phyloP scores from a whole-genome alignment of 176 grass and related monocot genomes.

The Phragmites australis region DNA sequence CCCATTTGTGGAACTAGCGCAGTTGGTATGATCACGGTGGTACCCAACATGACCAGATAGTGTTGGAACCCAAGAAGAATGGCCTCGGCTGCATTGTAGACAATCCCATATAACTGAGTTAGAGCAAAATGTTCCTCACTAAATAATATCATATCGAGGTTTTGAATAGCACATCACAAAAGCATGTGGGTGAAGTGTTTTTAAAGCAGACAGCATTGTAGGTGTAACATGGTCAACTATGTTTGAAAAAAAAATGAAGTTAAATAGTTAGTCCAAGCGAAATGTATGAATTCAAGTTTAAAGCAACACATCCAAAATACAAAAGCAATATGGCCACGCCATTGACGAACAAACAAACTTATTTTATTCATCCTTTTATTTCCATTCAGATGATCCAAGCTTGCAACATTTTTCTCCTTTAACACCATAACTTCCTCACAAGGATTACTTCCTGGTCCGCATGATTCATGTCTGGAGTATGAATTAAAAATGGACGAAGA shows the following conservation, averaged over 20 bases:
- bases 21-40: conserved; percentile 97
- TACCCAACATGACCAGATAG: conserved; percentile 96
- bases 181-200: background rate
- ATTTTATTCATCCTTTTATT: background rate
- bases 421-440: background rate
- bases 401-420: background rate
- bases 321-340: background rate
- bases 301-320: background rate
- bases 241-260: background rate
- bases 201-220: background rate
- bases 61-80: conserved; percentile 99
- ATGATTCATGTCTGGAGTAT: background rate
- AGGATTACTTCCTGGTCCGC: background rate
- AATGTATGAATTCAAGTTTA: background rate
- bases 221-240: background rate
- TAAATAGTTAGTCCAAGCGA: background rate
- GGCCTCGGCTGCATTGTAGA: conserved; percentile 77
- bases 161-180: background rate
- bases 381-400: background rate
- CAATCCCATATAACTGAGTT: conserved; percentile 2
- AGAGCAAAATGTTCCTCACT: background rate
- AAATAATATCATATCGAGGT: background rate
- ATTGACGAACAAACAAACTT: background rate
- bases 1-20: conserved; percentile 99
- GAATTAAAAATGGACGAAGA: background rate